These are phyloP conservation scores for Populus deltoides DNA, from an alignment of 345 rosid species.

Conservation along the genomic window DNA sequence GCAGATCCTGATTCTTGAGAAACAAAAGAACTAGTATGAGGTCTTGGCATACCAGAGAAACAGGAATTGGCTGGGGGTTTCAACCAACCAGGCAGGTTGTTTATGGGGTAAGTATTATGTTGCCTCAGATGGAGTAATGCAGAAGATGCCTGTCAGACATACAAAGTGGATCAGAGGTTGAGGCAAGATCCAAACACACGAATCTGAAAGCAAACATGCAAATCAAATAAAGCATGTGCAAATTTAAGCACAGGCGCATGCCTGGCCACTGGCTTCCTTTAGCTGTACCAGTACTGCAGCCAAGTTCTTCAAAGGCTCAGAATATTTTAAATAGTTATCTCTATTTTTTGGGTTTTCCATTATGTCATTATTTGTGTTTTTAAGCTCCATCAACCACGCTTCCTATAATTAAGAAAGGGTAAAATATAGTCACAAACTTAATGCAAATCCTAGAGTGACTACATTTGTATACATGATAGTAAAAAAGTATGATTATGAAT, in stretches of 20 bases:
- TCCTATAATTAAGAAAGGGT: constrained; percentile 28
- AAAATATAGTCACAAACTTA: constrained; percentile 5
- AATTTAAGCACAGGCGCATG: constrained; percentile 47
- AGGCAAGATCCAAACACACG: constrained; percentile 1
- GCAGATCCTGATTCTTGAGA: constrained; percentile 65
- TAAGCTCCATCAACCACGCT: constrained; percentile 42
- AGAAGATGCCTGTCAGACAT: constrained; percentile 52
- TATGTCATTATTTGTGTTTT: constrained; percentile 34
- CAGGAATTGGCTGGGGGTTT: constrained; percentile 32
- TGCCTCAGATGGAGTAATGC: constrained; percentile 41
- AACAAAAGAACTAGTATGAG: constrained; percentile 27
- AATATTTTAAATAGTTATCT: constrained; percentile 36
- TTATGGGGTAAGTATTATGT: constrained; percentile 33
- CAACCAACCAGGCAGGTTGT: constrained; percentile 38
- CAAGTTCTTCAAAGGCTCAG: constrained; percentile 44
- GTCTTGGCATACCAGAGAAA: constrained; percentile 27
- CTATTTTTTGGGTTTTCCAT: constrained; percentile 34
- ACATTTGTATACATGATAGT: neutral
- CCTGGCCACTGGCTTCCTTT: constrained; percentile 56
- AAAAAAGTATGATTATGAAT: neutral
- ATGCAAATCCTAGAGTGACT: neutral
- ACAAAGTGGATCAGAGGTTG: constrained; percentile 14
- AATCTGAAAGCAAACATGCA: neutral
- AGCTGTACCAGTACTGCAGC: constrained; percentile 45
- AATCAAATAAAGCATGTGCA: constrained; percentile 9